phyloP scores from a whole-genome alignment of 257 asterid genomes.

The Nemophila menziesii region DNA sequence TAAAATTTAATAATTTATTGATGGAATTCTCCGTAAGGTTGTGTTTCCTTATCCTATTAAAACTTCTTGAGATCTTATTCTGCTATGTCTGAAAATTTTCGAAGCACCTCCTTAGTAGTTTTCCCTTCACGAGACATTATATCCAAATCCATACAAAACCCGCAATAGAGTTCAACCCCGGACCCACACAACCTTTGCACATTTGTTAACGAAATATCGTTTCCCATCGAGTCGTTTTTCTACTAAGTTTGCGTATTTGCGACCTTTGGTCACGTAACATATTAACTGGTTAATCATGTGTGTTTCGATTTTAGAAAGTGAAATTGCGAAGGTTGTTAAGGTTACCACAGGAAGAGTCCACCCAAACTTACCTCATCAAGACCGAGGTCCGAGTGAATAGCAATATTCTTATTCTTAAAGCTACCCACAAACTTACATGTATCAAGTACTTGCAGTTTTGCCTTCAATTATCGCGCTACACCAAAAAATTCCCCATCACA shows the following conservation, averaged over 20 bases:
- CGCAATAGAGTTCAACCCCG: neutral
- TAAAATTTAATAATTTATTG: slow-evolving; percentile 13
- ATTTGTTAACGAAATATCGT: neutral
- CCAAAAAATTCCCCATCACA: no score
- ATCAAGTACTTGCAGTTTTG: no score
- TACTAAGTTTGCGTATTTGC: neutral
- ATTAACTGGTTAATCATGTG: neutral
- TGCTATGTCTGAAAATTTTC: slow-evolving; percentile 11
- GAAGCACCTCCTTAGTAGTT: slow-evolving; percentile 7
- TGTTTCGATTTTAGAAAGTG: neutral
- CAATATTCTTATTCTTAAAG: no score
- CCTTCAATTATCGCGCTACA: no score
- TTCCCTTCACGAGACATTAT: neutral
- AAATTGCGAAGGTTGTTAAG: slow-evolving; percentile 28
- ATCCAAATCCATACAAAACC: slow-evolving; percentile 16
- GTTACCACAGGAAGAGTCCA: slow-evolving; percentile 62
- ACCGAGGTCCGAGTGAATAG: no score
- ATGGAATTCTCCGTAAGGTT: slow-evolving; percentile 15
- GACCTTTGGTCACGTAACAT: neutral
- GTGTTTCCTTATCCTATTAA: neutral
- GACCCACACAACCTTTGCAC: neutral
- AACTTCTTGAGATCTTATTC: slow-evolving; percentile 8
- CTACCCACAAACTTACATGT: no score
- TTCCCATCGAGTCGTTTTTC: neutral
- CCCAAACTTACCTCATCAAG: no score